Percentiles rank a stretch among this genome's conserved stretches.
Conservation (phyloP, 192 early-diverging fungal species). For the Coemansia sp. region DNA sequence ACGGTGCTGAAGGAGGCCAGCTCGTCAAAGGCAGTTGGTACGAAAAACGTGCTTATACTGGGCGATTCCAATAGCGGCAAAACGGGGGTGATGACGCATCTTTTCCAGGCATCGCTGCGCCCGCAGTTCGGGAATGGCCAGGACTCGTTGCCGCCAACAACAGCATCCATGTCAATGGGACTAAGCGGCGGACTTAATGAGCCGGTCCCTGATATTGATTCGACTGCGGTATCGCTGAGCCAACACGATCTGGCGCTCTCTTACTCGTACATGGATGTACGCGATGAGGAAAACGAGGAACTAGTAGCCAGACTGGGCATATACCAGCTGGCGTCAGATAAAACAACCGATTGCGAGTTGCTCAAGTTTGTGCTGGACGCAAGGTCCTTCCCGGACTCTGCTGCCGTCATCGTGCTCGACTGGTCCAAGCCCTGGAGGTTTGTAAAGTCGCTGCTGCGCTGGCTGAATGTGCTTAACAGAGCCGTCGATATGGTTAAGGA, state of each 20-base stretch:
- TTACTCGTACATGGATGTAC: conserved; percentile 80
- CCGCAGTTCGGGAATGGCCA: conserved; percentile 49
- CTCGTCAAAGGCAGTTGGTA: conserved; percentile 70
- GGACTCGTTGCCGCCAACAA: conserved; percentile 12
- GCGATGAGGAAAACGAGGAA: conserved; percentile 84
- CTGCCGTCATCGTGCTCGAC: conserved; percentile 82
- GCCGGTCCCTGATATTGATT: conserved; percentile 23
- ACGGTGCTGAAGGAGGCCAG: conserved; percentile 75
- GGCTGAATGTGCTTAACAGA: conserved; percentile 69
- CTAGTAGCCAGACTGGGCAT: conserved; percentile 69
- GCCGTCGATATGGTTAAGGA: conserved; percentile 57
- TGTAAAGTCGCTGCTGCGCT: conserved; percentile 74
- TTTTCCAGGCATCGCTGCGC: conserved; percentile 42
- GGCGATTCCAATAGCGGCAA: conserved; percentile 86
- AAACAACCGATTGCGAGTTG: conserved; percentile 66
- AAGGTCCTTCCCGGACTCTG: conserved; percentile 61
- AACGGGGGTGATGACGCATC: conserved; percentile 67
- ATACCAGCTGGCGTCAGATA: conserved; percentile 76
- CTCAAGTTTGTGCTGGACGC: conserved; percentile 72
- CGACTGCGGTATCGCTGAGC: conserved; percentile 40
- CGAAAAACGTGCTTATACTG: conserved; percentile 80
- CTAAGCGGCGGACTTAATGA: conserved; percentile 41
- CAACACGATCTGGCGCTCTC: conserved; percentile 78
- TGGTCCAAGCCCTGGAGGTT: conserved; percentile 91
- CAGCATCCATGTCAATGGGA: conserved; percentile 50